phyloP scores from a whole-genome alignment of 768 basidiomycete species.

The Podaxis sp. region DNA sequence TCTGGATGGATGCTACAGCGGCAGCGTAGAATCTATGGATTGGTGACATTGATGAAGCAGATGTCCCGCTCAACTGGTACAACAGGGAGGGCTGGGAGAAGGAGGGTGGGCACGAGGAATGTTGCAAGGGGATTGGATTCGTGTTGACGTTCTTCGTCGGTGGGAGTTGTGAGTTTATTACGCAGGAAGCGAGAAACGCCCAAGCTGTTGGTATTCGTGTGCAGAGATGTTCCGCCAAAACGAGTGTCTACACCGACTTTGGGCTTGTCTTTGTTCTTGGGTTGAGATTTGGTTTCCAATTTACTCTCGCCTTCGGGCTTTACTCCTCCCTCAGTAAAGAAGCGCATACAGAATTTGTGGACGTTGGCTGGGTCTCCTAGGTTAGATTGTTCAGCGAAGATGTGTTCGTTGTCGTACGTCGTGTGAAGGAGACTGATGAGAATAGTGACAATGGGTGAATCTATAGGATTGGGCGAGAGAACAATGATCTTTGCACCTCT shows the following conservation, averaged over 20 bases:
- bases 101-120: slow-evolving; percentile 75
- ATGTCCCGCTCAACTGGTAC: slow-evolving; percentile 89
- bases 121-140: slow-evolving; percentile 52
- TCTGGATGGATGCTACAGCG: slow-evolving; percentile 44
- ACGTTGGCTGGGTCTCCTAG: slow-evolving; percentile 67
- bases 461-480: slow-evolving; percentile 59
- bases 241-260: slow-evolving; percentile 42
- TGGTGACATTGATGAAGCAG: slow-evolving; percentile 82
- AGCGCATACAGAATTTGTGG: slow-evolving; percentile 65
- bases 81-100: slow-evolving; percentile 78
- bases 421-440: slow-evolving; percentile 67
- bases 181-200: slow-evolving; percentile 40
- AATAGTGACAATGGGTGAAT: slow-evolving; percentile 51
- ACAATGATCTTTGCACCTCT: slow-evolving; percentile 82
- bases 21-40: slow-evolving; percentile 92
- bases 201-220: slow-evolving; percentile 74
- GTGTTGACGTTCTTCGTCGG: slow-evolving; percentile 37
- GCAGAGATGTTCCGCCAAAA: slow-evolving; percentile 72
- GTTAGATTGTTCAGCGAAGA: slow-evolving; percentile 81
- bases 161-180: neutral
- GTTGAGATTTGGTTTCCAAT: neutral
- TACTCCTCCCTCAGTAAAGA: slow-evolving; percentile 42
- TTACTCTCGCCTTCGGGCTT: no score
- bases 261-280: neutral
- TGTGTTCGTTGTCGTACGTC: slow-evolving; percentile 70